Conservation (phyloP, 768 basidiomycete species). For the Calvatia gigantea region DNA sequence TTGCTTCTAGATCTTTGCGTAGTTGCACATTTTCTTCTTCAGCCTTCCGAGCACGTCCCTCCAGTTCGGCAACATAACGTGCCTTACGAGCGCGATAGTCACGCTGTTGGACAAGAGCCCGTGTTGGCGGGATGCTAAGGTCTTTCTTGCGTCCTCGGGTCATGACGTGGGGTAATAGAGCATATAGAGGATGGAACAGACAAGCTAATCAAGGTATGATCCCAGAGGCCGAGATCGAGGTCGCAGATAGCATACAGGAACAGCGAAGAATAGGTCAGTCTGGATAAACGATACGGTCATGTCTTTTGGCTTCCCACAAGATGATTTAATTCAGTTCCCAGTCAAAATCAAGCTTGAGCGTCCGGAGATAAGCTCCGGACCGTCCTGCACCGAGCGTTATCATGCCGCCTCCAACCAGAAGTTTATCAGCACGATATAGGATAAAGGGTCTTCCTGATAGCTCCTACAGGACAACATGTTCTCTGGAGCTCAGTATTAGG, state of each 20-base stretch:
- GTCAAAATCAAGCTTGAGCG: slow-evolving; percentile 19
- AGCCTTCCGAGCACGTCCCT: slow-evolving; percentile 46
- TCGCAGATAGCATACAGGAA: slow-evolving; percentile 12
- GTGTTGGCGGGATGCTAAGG: slow-evolving; percentile 53
- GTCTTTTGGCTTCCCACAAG: slow-evolving; percentile 8
- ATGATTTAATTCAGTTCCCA: slow-evolving; percentile 17
- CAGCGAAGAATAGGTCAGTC: slow-evolving; percentile 22
- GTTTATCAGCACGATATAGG: background rate
- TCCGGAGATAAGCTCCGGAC: slow-evolving; percentile 15
- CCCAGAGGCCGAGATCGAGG: slow-evolving; percentile 11
- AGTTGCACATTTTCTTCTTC: slow-evolving; percentile 55
- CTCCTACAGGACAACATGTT: too few relatives aligned
- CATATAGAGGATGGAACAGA: slow-evolving; percentile 7
- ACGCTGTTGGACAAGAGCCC: slow-evolving; percentile 58
- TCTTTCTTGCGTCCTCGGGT: slow-evolving; percentile 67
- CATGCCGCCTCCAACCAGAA: too few relatives aligned
- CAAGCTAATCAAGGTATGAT: slow-evolving; percentile 15
- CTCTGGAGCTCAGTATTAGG: too few relatives aligned
- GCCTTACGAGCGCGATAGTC: slow-evolving; percentile 64
- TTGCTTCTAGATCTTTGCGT: slow-evolving; percentile 42
- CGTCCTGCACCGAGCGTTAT: background rate
- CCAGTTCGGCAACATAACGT: slow-evolving; percentile 51
- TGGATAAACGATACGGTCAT: slow-evolving; percentile 29
- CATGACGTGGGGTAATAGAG: slow-evolving; percentile 30
- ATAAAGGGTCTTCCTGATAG: background rate